Conservation (phyloP, 208 protist species). For the Trichomonas tenax region DNA sequence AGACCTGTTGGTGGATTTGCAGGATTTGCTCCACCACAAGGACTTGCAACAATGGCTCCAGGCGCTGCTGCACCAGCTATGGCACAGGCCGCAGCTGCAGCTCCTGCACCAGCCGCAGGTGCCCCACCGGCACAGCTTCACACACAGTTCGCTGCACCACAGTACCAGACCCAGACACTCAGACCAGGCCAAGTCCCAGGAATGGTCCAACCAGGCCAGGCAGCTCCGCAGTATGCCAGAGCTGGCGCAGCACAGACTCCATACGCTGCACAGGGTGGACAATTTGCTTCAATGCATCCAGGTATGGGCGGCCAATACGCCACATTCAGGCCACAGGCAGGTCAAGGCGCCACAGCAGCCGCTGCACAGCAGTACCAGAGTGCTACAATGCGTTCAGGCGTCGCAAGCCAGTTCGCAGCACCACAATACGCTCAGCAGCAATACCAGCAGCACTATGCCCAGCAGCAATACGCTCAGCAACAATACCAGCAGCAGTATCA, state of each 20-base stretch:
- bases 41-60: not conserved
- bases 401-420: not conserved
- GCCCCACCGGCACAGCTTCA: not conserved
- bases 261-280: not conserved
- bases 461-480: not conserved
- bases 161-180: not conserved
- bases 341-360: too few species aligned
- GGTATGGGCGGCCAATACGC: not conserved
- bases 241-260: too few species aligned
- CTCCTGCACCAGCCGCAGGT: too few species aligned
- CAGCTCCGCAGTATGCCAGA: not conserved
- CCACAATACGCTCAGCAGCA: not conserved
- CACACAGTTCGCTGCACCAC: not conserved
- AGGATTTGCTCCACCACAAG: not conserved
- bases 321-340: not conserved
- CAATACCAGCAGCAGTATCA: not conserved
- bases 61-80: too few species aligned
- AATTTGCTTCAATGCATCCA: not conserved
- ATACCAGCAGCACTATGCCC: not conserved
- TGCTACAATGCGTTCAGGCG: not conserved
- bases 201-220: not conserved
- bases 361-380: not conserved
- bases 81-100: too few species aligned
- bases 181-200: not conserved
- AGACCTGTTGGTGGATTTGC: too few species aligned